Conservation (phyloP, 2,329 filamentous ascomycete species). For the Ceratocystis albifundus region DNA sequence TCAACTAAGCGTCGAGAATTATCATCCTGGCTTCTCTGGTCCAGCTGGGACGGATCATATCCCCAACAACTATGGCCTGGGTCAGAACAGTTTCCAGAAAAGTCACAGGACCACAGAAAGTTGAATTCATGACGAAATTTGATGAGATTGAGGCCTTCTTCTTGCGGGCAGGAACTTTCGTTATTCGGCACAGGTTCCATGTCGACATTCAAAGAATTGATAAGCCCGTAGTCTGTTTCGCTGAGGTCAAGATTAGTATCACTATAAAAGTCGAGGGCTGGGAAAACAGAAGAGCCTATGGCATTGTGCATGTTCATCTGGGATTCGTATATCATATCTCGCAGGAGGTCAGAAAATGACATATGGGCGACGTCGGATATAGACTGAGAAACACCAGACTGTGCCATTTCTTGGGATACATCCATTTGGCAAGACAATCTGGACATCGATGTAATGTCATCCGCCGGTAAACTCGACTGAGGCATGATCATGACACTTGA, state of each 20-base stretch:
- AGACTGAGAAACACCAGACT: neutral
- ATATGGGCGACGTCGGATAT: conserved; percentile 25
- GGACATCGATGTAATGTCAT: neutral
- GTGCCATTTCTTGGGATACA: conserved; percentile 3
- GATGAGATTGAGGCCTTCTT: conserved; percentile 29
- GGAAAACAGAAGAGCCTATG: conserved; percentile 34
- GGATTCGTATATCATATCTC: conserved; percentile 41
- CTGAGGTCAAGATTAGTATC: conserved; percentile 41
- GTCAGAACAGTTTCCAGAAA: conserved; percentile 26
- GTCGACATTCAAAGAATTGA: conserved; percentile 29
- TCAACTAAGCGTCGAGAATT: conserved; percentile 31
- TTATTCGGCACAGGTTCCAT: conserved; percentile 7
- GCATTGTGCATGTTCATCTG: conserved; percentile 30
- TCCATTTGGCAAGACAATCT: neutral
- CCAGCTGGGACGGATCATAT: conserved; percentile 36
- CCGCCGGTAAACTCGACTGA: neutral
- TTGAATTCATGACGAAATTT: conserved; percentile 20
- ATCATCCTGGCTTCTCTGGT: neutral
- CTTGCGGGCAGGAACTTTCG: conserved; percentile 34
- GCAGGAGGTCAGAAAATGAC: conserved; percentile 42
- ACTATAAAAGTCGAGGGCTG: conserved; percentile 41
- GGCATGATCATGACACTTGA: neutral
- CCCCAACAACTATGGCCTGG: conserved; percentile 36
- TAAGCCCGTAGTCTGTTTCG: conserved; percentile 41
- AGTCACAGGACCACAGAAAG: conserved; percentile 18